A percentile compares a stretch with the other conserved stretches of the same genome.
Conservation (phyloP, 192 early-diverging fungal genomes). For the Backusella sp. region DNA sequence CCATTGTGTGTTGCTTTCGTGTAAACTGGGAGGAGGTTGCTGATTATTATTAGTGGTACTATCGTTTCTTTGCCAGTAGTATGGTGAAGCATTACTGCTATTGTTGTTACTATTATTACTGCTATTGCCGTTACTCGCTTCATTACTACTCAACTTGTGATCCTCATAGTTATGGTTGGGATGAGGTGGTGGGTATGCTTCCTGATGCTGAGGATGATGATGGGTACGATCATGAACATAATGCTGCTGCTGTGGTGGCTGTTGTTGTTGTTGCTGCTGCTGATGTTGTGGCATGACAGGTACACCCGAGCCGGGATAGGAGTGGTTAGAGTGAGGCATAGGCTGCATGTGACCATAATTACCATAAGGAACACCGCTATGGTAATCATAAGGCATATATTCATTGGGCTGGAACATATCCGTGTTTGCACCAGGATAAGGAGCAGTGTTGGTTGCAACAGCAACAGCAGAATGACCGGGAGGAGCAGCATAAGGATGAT, state of each 20-base stretch:
- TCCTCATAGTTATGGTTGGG: neutral
- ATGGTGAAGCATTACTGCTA: neutral
- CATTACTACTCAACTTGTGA: neutral
- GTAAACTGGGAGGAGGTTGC: neutral
- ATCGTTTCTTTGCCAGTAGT: slow-evolving; percentile 15
- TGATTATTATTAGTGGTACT: neutral
- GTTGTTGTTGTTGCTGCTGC: neutral
- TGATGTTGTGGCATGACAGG: slow-evolving; percentile 11
- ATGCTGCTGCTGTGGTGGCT: neutral
- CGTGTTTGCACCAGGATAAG: neutral
- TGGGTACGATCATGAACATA: slow-evolving; percentile 15
- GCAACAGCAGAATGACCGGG: slow-evolving; percentile 18
- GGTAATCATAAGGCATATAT: slow-evolving; percentile 14
- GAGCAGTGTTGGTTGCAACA: slow-evolving; percentile 19
- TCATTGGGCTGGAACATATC: slow-evolving; percentile 13
- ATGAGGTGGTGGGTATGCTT: slow-evolving; percentile 6
- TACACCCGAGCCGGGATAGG: slow-evolving; percentile 10
- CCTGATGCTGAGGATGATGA: neutral
- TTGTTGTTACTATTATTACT: neutral
- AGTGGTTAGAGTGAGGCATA: slow-evolving; percentile 1
- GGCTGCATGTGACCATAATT: neutral
- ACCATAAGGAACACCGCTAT: neutral
- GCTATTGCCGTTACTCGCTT: neutral
- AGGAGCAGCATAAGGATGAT: slow-evolving; percentile 12
- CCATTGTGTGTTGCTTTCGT: neutral